These are phyloP conservation scores for Asterophora lycoperdoides DNA, from an alignment of 768 basidiomycete genomes.

Conservation along the genomic window DNA sequence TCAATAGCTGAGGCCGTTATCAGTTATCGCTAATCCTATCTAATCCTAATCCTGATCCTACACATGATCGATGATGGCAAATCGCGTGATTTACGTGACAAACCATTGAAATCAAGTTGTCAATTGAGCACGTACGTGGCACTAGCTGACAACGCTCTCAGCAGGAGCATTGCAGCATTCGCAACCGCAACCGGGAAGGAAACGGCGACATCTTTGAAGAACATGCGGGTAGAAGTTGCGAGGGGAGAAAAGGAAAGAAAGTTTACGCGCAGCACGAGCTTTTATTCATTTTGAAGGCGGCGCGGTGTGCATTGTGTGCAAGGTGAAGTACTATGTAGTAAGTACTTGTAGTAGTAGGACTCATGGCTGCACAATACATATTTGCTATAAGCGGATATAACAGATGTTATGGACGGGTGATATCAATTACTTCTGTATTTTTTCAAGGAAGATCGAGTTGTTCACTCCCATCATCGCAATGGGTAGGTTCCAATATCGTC, in stretches of 20 bases:
- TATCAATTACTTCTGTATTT: constrained; percentile 21
- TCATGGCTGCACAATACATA: too few relatives aligned
- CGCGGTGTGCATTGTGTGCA: too few relatives aligned
- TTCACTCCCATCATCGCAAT: constrained; percentile 64
- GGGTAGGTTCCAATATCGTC: constrained; percentile 47
- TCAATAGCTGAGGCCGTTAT: background rate
- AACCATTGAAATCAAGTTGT: too few relatives aligned
- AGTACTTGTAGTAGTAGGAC: too few relatives aligned
- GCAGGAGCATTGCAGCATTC: constrained; percentile 37
- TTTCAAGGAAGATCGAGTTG: too few relatives aligned
- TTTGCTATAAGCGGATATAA: background rate
- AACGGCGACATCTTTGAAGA: constrained; percentile 32
- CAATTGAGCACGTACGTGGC: too few relatives aligned
- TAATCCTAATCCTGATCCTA: background rate
- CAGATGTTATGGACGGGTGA: constrained; percentile 99
- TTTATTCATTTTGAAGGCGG: background rate
- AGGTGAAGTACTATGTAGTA: too few relatives aligned
- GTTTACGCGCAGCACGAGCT: background rate
- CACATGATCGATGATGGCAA: constrained; percentile 15
- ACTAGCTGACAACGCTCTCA: constrained; percentile 41
- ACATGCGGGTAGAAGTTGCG: constrained; percentile 29
- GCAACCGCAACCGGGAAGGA: constrained; percentile 33
- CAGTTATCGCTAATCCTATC: background rate
- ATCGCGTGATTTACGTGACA: too few relatives aligned
- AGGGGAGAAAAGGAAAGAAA: constrained; percentile 11